phyloP scores from a whole-genome alignment of 2,329 filamentous ascomycete species.

The Microsporum canis region DNA sequence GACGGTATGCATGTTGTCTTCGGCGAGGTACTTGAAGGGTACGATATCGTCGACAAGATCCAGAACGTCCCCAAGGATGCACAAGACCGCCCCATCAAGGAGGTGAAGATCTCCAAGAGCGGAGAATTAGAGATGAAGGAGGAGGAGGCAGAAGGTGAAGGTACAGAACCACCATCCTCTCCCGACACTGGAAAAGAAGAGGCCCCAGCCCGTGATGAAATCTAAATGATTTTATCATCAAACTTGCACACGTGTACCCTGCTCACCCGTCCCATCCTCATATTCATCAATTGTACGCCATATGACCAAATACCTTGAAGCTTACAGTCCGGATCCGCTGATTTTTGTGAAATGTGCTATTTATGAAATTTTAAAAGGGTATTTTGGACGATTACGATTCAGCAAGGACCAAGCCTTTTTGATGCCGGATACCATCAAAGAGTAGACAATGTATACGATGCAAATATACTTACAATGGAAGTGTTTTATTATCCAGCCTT shows the following conservation, averaged over 20 bases:
- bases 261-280: neutral
- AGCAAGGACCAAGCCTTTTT: neutral
- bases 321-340: neutral
- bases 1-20: conserved; percentile 57
- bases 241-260: neutral
- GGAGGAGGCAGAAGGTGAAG: conserved; percentile 49
- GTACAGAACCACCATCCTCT: conserved; percentile 43
- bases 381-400: neutral
- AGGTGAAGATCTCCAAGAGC: conserved; percentile 55
- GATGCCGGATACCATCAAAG: neutral
- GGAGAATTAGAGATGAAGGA: conserved; percentile 52
- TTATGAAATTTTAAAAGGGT: neutral
- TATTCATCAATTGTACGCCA: conserved; percentile 15
- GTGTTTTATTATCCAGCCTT: neutral
- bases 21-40: conserved; percentile 57
- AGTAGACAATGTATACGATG: neutral
- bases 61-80: conserved; percentile 49
- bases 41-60: conserved; percentile 54
- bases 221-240: neutral
- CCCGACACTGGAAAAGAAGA: conserved; percentile 12
- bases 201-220: conserved; percentile 1
- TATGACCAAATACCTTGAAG: neutral
- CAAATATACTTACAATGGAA: neutral
- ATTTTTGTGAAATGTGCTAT: conserved; percentile 1
- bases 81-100: conserved; percentile 46